Base-by-base conservation (phyloP, 2,329 filamentous ascomycete genomes). In the Endothia cerciana region DNA sequence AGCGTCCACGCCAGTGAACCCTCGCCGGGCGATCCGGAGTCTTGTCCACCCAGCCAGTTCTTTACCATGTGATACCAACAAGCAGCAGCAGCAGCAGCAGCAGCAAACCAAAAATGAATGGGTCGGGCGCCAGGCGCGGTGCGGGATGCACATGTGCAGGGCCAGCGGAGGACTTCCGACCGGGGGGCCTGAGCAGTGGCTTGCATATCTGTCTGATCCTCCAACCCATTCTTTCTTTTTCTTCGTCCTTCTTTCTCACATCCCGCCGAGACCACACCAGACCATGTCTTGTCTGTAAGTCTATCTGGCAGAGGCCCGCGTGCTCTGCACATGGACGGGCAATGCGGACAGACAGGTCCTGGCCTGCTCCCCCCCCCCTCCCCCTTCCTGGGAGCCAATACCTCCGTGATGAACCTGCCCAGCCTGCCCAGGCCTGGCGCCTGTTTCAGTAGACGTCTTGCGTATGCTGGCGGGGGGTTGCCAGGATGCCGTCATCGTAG, bases 171-270 rank as follows among this genome's bases (percentile, higher is more conserved):
- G 49, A 56, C 40, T 22, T 10, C 22, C 4, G 45, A 49, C 45
- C 25, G n/a, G 62, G 53, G 62, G 49, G 33, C 56, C 41, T 36
- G 28, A 36, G 28, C 17, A 55, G 28, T 60, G 28, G 25, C 62
- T n/a, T 62, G 60, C 60, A 62, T 47, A 47, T 40, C 28, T n/a
- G n/a, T 22, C 53, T 63, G 40, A 40, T 53, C 40, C 53, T 58
- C 5, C 30, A 25, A 19, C 25, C 28, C 40, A 40, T 30, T n/a
- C 15, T 36, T 36, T 36, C 10, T 36, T 1, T 36, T 36, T 36
- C 4, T 19, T 28, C 47, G 22, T 17, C 22, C 47, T 7, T 25
- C 22, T 28, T 15, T 13, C 25, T 25, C 25, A 17, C 3, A 30
- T n/a, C 5, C 47, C 47, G 47, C 25, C 47, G 25, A n/a, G 45